These are phyloP conservation scores for Plasmopara muralis DNA, from an alignment of 352 stramenopile species.

Conservation along the genomic window DNA sequence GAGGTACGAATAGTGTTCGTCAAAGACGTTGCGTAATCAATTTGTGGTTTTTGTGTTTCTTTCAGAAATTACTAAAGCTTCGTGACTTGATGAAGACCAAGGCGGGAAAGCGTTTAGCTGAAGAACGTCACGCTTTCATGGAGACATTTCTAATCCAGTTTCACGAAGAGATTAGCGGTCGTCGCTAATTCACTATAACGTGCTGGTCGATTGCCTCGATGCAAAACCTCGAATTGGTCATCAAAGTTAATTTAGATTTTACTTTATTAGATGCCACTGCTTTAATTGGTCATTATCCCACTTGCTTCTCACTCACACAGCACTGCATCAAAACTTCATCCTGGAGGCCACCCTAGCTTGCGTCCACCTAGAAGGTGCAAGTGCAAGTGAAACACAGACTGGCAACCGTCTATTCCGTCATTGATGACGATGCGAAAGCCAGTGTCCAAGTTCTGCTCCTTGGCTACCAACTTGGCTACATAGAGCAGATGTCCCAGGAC, in stretches of 20 bases:
- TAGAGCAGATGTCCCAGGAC: constrained; percentile 93
- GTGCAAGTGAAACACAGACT: constrained; percentile 88
- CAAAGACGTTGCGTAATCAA: background rate
- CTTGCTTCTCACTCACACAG: background rate
- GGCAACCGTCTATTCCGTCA: constrained; percentile 91
- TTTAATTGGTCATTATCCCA: background rate
- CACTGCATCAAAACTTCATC: constrained; percentile 31
- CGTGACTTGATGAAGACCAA: constrained; percentile 84
- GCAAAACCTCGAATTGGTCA: background rate
- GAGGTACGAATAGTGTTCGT: constrained; percentile 32
- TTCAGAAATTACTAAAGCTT: constrained; percentile 84
- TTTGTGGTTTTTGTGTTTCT: background rate
- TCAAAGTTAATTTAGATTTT: background rate
- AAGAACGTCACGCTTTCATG: constrained; percentile 84
- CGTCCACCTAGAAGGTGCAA: constrained; percentile 93
- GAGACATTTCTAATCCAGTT: constrained; percentile 80
- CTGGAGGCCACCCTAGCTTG: constrained; percentile 91
- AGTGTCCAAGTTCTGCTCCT: constrained; percentile 86
- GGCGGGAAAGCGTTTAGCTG: constrained; percentile 60
- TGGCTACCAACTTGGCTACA: constrained; percentile 89
- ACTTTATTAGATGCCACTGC: background rate
- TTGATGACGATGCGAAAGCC: constrained; percentile 97
- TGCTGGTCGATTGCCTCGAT: background rate
- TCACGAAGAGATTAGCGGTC: constrained; percentile 63
- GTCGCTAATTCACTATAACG: constrained; percentile 11